Evolutionary conservation across 345 rosid genomes (phyloP), one percentile per base, ranked within the genome.

Genomic region (Cochlearia excelsa): DNA sequence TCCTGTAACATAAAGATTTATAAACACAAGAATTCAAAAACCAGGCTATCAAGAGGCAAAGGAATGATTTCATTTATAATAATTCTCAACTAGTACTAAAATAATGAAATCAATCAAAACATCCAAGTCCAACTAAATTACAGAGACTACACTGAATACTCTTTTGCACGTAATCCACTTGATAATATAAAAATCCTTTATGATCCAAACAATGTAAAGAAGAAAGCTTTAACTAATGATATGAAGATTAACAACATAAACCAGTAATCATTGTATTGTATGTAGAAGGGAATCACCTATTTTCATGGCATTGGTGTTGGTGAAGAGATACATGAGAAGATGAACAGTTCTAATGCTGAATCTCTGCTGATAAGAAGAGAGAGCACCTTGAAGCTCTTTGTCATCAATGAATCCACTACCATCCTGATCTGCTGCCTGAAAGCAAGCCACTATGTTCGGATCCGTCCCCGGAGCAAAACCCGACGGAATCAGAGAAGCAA

Each of bases 371-470:
- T 86, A 86, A 11, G 85, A 65, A 31, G 99, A 84, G 8, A 93
- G 79, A 30, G 95, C 99, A 47, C 82, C 79, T 75, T 93, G 95
- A 51, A 88, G 77, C 72, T 93, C 99, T 59, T 78, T 86, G 35
- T 93, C 99, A 50, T 93, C 97, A 55, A 89, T 86, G 37, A 86
- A 64, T 0, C 95, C 97, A 66, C 99, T 93, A 6, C 88, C 78
- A 65, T 93, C 99, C 72, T 71, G 85, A 75, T 89, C 97, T 9
- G 99, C 97, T 56, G 74, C 33, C 63, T 83, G 90, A 54, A 88
- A 92, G 65, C 90, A 79, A 31, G 95, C 85, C 61, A 93, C 73
- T 48, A 93, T 47, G 73, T 38, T 81, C 27, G 99, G 91, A 72
- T 88, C 95, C n/a, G 95, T 88, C 3, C 89, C 95, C 6, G 93